Percentiles rank a stretch among this genome's conserved stretches.
Conservation (phyloP, 2,329 filamentous ascomycete species). For the Metarhizium anisopliae region DNA sequence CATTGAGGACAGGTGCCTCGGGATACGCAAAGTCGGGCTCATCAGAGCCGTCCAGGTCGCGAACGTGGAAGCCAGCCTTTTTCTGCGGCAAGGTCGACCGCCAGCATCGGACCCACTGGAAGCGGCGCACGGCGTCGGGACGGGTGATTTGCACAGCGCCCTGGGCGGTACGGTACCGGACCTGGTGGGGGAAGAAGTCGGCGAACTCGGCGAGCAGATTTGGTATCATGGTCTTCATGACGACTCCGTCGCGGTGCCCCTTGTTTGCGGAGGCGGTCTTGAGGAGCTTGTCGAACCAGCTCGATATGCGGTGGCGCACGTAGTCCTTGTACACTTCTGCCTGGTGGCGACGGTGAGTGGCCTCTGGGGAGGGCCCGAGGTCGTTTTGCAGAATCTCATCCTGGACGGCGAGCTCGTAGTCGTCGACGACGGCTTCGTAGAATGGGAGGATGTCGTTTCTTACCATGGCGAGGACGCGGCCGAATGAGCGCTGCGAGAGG, state of each 20-base stretch:
- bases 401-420: slow-evolving; percentile 18
- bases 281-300: slow-evolving; percentile 19
- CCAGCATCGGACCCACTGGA: slow-evolving; percentile 11
- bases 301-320: slow-evolving; percentile 20
- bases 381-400: slow-evolving; percentile 25
- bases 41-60: slow-evolving; percentile 7
- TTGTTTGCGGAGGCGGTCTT: slow-evolving; percentile 13
- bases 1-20: slow-evolving; percentile 9
- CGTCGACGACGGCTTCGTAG: slow-evolving; percentile 16
- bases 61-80: slow-evolving; percentile 8
- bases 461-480: slow-evolving; percentile 27
- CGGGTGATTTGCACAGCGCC: slow-evolving; percentile 19
- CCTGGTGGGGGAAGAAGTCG: slow-evolving; percentile 21
- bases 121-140: slow-evolving; percentile 12
- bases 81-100: slow-evolving; percentile 20
- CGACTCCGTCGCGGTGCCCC: slow-evolving; percentile 13
- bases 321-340: slow-evolving; percentile 24
- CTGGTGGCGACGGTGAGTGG: slow-evolving; percentile 16
- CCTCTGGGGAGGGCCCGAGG: slow-evolving; percentile 6
- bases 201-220: slow-evolving; percentile 23
- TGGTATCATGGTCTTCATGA: slow-evolving; percentile 17
- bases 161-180: slow-evolving; percentile 24
- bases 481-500: slow-evolving; percentile 19
- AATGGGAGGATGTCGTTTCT: slow-evolving; percentile 31
- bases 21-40: slow-evolving; percentile 18